phyloP scores from a whole-genome alignment of 2,329 filamentous ascomycete species.

The Westerdykella ornata region DNA sequence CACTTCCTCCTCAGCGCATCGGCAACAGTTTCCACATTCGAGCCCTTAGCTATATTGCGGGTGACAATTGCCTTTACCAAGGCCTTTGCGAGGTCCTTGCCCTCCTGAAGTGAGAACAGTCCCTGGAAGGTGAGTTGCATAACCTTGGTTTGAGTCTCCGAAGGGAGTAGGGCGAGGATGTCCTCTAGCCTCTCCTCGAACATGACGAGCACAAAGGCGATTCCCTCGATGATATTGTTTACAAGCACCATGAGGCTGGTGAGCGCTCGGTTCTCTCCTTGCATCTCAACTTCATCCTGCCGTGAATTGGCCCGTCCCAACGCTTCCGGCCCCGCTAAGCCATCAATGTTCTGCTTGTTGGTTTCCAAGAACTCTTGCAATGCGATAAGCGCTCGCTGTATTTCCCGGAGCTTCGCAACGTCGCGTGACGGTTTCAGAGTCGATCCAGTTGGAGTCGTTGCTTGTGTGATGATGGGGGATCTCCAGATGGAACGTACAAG shows the following conservation, averaged over 20 bases:
- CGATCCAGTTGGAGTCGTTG: conserved; percentile 51
- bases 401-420: conserved; percentile 60
- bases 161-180: conserved; percentile 71
- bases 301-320: conserved; percentile 70
- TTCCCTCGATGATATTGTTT: conserved; percentile 87
- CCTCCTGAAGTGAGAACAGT: conserved; percentile 71
- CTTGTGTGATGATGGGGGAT: conserved; percentile 60
- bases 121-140: conserved; percentile 77
- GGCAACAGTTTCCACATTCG: conserved; percentile 94
- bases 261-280: conserved; percentile 89
- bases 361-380: conserved; percentile 73
- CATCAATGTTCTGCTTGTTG: conserved; percentile 91
- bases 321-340: conserved; percentile 82
- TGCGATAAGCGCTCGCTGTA: conserved; percentile 75
- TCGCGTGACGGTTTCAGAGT: conserved; percentile 61
- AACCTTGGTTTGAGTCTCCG: conserved; percentile 61
- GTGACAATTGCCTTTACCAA: conserved; percentile 98
- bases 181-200: conserved; percentile 92
- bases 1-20: conserved; percentile 88
- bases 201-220: conserved; percentile 89
- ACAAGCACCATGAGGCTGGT: conserved; percentile 80
- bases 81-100: conserved; percentile 85
- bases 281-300: conserved; percentile 84
- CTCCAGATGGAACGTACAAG: conserved; percentile 89
- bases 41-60: conserved; percentile 91